phyloP scores from a whole-genome alignment of 176 grass and related monocot species.

The Ananas comosus region DNA sequence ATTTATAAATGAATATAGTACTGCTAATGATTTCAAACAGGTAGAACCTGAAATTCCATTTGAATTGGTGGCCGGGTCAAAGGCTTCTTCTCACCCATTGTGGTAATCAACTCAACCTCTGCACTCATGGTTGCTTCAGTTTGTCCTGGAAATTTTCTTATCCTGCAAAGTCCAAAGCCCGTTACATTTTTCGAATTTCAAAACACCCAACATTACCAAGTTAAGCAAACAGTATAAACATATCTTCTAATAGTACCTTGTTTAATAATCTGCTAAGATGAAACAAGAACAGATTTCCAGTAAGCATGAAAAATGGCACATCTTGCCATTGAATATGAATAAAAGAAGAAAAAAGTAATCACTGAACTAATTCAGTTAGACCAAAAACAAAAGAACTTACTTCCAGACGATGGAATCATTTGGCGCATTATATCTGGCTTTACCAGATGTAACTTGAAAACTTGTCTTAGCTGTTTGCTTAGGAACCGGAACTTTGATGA shows the following conservation, averaged over 20 bases:
- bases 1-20: too few relatives aligned
- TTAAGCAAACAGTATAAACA: neutral
- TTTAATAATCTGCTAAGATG: neutral
- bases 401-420: conserved; percentile 97
- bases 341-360: neutral
- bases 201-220: neutral
- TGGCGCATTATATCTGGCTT: conserved; percentile 98
- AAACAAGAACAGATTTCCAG: neutral
- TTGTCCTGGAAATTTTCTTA: conserved; percentile 97
- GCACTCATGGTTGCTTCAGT: conserved; percentile 99
- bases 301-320: too few relatives aligned
- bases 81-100: conserved; percentile 96
- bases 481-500: conserved; percentile 93
- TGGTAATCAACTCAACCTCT: conserved; percentile 95
- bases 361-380: conserved; percentile 3
- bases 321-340: neutral
- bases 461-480: conserved; percentile 98
- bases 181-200: neutral
- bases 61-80: conserved; percentile 93
- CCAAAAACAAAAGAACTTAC: conserved; percentile 42
- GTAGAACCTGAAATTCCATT: conserved; percentile 95
- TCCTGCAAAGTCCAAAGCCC: conserved; percentile 42
- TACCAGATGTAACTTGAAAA: conserved; percentile 95
- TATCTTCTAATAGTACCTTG: too few relatives aligned
- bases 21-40: neutral